phyloP scores from a whole-genome alignment of 1,284 basidiomycete species.

The Trichosporon sp. region DNA sequence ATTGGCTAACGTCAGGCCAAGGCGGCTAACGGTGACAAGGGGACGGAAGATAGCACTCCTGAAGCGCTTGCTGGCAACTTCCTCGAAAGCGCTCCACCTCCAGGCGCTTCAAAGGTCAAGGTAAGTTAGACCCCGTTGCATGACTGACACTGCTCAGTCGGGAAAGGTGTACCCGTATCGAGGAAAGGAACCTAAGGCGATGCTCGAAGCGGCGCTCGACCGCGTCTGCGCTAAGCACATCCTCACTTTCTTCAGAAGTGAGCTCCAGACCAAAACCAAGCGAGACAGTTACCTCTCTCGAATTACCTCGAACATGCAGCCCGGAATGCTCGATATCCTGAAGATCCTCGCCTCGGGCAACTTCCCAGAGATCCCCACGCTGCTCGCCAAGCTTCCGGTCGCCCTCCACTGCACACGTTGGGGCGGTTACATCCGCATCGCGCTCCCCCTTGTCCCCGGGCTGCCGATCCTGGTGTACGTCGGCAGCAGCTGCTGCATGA shows the following conservation, averaged over 20 bases:
- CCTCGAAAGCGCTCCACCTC: too few species aligned
- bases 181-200: background rate
- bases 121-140: too few species aligned
- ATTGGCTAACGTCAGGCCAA: too few species aligned
- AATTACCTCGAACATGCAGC: too few species aligned
- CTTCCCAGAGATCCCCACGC: background rate
- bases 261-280: too few species aligned
- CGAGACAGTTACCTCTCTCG: too few species aligned
- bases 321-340: background rate
- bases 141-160: too few species aligned
- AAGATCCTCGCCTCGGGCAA: background rate
- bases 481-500: background rate
- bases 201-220: background rate
- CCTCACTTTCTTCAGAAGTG: background rate
- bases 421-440: background rate
- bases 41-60: too few species aligned
- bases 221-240: background rate
- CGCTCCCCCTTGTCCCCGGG: background rate
- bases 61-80: too few species aligned
- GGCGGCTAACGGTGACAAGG: too few species aligned
- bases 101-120: too few species aligned
- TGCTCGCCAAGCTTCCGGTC: background rate
- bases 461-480: background rate
- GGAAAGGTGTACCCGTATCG: too few species aligned
- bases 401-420: background rate